A percentile compares a stretch with the other conserved stretches of the same genome.
Evolutionary conservation across 1,284 basidiomycete genomes (phyloP).

Genomic region (Boletus sp.): DNA sequence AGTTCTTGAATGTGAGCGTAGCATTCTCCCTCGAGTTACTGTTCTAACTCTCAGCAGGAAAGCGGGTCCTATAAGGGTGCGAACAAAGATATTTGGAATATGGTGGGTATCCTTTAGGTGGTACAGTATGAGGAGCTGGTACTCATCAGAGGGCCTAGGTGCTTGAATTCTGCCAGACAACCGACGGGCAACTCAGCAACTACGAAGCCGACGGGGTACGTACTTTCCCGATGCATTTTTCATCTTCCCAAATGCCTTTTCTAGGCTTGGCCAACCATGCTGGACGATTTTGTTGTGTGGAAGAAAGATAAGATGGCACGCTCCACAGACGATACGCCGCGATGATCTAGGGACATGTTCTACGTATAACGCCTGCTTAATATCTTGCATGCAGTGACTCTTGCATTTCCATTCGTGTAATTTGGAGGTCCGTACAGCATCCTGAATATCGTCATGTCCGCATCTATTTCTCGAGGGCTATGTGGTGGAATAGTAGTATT

Average conservation of each 20-base stretch:
- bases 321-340: slow-evolving; percentile 3
- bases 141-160: slow-evolving; percentile 41
- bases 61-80: slow-evolving; percentile 63
- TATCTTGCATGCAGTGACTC: slow-evolving; percentile 9
- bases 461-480: not conserved
- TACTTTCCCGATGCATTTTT: slow-evolving; percentile 3
- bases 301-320: slow-evolving; percentile 38
- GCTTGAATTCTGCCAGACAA: slow-evolving; percentile 65
- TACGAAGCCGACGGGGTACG: slow-evolving; percentile 69
- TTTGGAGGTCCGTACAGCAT: not conserved
- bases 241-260: slow-evolving; percentile 5
- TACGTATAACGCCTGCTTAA: slow-evolving; percentile 18
- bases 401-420: slow-evolving; percentile 14
- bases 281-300: slow-evolving; percentile 72
- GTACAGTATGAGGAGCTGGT: slow-evolving; percentile 1
- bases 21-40: not conserved
- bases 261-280: slow-evolving; percentile 73
- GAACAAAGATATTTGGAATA: slow-evolving; percentile 80
- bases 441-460: not conserved
- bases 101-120: slow-evolving; percentile 46
- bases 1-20: slow-evolving; percentile 58
- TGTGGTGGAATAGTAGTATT: not conserved
- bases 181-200: slow-evolving; percentile 55
- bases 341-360: slow-evolving; percentile 10
- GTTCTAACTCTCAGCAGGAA: slow-evolving; percentile 40